phyloP scores from a whole-genome alignment of 2,329 filamentous ascomycete species.

The Grosmannia penicillata region DNA sequence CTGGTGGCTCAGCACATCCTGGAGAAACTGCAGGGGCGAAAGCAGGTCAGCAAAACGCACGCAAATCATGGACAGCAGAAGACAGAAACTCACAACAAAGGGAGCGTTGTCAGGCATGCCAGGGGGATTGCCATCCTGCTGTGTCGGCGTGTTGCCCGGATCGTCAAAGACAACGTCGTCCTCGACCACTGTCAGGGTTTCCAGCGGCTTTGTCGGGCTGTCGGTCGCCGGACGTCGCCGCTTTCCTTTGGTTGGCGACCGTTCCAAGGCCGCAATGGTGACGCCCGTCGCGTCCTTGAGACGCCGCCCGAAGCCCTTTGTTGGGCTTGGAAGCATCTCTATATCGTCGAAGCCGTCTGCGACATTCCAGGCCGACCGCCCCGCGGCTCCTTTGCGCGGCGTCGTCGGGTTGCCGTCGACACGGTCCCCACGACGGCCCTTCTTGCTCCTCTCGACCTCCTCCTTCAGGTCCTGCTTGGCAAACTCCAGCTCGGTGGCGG shows the following conservation, averaged over 20 bases:
- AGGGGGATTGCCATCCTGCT: too few species aligned
- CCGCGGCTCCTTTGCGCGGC: slow-evolving; percentile 36
- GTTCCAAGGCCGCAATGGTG: slow-evolving; percentile 29
- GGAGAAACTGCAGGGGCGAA: slow-evolving; percentile 31
- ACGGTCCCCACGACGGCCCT: slow-evolving; percentile 15
- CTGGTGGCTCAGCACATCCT: slow-evolving; percentile 49
- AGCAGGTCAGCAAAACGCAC: slow-evolving; percentile 12
- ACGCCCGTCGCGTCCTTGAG: slow-evolving; percentile 23
- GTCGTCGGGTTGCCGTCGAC: slow-evolving; percentile 23
- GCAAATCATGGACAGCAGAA: not conserved
- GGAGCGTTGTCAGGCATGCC: slow-evolving; percentile 16
- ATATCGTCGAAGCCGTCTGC: slow-evolving; percentile 67
- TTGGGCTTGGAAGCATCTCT: slow-evolving; percentile 38
- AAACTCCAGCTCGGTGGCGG: slow-evolving; percentile 58
- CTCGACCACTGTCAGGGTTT: slow-evolving; percentile 26
- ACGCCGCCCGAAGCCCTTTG: slow-evolving; percentile 28
- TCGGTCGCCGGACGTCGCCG: slow-evolving; percentile 51
- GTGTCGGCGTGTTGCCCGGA: not conserved
- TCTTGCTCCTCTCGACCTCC: slow-evolving; percentile 29
- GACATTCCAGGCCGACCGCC: slow-evolving; percentile 38
- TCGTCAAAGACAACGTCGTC: not conserved
- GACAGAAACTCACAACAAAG: slow-evolving; percentile 29
- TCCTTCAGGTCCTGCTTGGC: slow-evolving; percentile 57
- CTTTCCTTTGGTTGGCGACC: slow-evolving; percentile 54
- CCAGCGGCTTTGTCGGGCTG: slow-evolving; percentile 50